Percentiles rank a stretch among this genome's conserved stretches.
These are phyloP conservation scores for Colletotrichum noveboracense DNA, from an alignment of 2,329 filamentous ascomycete genomes.

Conservation along the genomic window DNA sequence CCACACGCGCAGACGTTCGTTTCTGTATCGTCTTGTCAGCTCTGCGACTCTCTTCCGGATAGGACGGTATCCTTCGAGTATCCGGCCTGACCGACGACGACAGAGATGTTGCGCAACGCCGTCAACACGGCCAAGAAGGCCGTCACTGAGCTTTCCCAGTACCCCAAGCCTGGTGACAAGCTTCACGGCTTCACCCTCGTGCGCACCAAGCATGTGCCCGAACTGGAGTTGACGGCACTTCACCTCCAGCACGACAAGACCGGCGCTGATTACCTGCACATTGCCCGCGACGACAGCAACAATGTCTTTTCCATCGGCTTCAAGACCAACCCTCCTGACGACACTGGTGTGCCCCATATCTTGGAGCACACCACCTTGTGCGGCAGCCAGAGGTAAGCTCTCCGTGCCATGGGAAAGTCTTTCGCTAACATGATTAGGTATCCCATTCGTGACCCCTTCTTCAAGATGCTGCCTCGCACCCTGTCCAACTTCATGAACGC, in stretches of 20 bases:
- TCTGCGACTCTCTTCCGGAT: not conserved
- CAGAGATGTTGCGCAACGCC: constrained; percentile 56
- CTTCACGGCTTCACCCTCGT: constrained; percentile 93
- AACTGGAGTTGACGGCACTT: constrained; percentile 89
- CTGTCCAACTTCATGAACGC: constrained; percentile 99
- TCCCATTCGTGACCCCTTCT: constrained; percentile 98
- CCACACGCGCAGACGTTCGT: not conserved
- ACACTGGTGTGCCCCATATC: constrained; percentile 95
- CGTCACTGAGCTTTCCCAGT: constrained; percentile 76
- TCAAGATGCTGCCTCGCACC: constrained; percentile 98
- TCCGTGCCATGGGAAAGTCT: not conserved
- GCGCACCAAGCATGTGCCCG: constrained; percentile 88
- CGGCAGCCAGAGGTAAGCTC: constrained; percentile 82
- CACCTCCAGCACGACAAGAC: constrained; percentile 95
- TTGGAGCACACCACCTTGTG: constrained; percentile 97
- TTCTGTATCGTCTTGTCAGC: not conserved
- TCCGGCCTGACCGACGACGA: not conserved
- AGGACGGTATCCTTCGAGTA: not conserved
- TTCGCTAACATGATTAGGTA: constrained; percentile 60
- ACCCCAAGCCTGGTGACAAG: constrained; percentile 81
- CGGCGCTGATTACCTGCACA: constrained; percentile 92
- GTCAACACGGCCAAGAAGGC: constrained; percentile 61
- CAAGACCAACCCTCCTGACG: constrained; percentile 97
- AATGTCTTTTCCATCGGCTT: constrained; percentile 99
- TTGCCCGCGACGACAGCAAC: constrained; percentile 94